Percentiles rank a stretch among this genome's conserved stretches.
Evolutionary conservation across 1,139 yeast genomes (phyloP).

Genomic region (Yamadazyma trypodendri): DNA sequence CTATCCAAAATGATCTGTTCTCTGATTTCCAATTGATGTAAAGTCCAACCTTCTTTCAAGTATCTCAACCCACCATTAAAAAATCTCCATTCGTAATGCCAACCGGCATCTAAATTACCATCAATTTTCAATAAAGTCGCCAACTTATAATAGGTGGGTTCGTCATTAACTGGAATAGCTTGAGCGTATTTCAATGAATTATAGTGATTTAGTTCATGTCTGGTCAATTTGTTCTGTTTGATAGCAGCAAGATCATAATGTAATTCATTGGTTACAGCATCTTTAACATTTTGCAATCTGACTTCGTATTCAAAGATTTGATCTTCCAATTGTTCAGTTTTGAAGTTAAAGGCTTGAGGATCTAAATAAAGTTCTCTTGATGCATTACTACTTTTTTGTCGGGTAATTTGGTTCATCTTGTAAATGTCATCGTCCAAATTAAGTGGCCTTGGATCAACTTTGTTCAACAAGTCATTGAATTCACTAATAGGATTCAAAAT

Average conservation of each 20-base stretch:
- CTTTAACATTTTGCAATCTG: conserved; percentile 19
- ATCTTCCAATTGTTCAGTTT: conserved; percentile 16
- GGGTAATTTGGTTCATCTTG: conserved; percentile 19
- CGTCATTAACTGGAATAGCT: conserved; percentile 28
- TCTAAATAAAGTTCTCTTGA: conserved; percentile 16
- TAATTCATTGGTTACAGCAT: conserved; percentile 27
- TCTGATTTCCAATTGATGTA: conserved; percentile 26
- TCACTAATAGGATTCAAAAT: conserved; percentile 19
- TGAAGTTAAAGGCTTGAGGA: conserved; percentile 22
- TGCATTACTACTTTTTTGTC: conserved; percentile 13
- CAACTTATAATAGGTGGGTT: conserved; percentile 32
- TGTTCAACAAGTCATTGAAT: conserved; percentile 13
- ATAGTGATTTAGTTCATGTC: conserved; percentile 20
- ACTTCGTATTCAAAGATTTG: conserved; percentile 22
- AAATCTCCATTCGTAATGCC: conserved; percentile 42
- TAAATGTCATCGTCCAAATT: conserved; percentile 21
- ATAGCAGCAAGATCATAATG: conserved; percentile 18
- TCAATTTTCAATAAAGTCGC: conserved; percentile 29
- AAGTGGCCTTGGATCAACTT: conserved; percentile 15
- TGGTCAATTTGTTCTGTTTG: conserved; percentile 10
- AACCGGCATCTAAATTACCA: conserved; percentile 32
- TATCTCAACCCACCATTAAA: conserved; percentile 35
- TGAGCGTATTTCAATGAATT: conserved; percentile 28
- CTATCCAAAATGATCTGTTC: conserved; percentile 33
- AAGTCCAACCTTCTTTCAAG: conserved; percentile 31